phyloP scores from a whole-genome alignment of 768 basidiomycete genomes.

The Daedaleopsis nitida region DNA sequence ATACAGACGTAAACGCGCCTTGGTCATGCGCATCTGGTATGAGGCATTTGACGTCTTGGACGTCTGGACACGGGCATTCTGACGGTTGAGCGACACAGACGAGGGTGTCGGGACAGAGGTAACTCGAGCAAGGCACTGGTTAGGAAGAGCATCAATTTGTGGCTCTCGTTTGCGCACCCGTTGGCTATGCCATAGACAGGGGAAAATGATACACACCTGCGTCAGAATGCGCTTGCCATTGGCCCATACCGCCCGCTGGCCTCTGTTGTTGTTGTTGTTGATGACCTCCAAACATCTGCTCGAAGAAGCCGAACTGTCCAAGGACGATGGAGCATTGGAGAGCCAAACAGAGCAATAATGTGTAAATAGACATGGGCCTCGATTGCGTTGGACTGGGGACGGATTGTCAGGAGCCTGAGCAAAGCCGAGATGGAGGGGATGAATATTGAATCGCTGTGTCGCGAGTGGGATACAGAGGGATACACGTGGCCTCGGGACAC shows the following conservation, averaged over 20 bases:
- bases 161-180: not conserved
- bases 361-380: conserved; percentile 9
- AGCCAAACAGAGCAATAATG: conserved; percentile 39
- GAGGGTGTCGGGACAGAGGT: conserved; percentile 76
- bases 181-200: not conserved
- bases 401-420: no score
- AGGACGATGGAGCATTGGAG: conserved; percentile 31
- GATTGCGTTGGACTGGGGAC: not conserved
- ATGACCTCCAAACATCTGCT: conserved; percentile 71
- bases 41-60: conserved; percentile 75
- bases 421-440: no score
- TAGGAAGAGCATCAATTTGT: not conserved
- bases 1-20: conserved; percentile 63
- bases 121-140: conserved; percentile 72
- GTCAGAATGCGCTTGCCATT: conserved; percentile 69
- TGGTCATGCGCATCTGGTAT: conserved; percentile 63
- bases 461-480: no score
- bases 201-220: conserved; percentile 45
- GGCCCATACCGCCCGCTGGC: conserved; percentile 43
- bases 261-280: conserved; percentile 60
- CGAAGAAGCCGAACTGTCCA: conserved; percentile 79
- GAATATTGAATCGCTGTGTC: no score
- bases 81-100: conserved; percentile 61
- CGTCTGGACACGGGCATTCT: conserved; percentile 80
- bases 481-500: conserved; percentile 4